These are phyloP conservation scores for Stagonosporopsis rhizophila DNA, from an alignment of 2,329 filamentous ascomycete species.

Conservation along the genomic window DNA sequence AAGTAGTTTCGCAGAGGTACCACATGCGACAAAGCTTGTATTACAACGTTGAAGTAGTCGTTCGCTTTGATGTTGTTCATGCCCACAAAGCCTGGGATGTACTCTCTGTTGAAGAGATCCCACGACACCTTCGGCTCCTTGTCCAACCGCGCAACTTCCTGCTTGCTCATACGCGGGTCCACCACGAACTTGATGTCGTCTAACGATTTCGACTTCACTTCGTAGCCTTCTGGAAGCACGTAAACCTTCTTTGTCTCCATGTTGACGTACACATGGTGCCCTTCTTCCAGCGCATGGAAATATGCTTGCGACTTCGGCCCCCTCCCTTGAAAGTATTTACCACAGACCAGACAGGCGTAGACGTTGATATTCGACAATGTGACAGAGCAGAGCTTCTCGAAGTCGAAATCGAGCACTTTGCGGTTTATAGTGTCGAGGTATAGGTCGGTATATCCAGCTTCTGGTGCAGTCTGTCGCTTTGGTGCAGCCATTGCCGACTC, in stretches of 20 bases:
- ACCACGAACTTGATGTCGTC: conserved; percentile 99
- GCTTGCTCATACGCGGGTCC: conserved; percentile 82
- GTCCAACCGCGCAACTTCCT: conserved; percentile 83
- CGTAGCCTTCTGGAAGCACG: conserved; percentile 94
- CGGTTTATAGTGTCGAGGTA: conserved; percentile 98
- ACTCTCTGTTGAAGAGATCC: conserved; percentile 83
- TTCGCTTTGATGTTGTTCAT: conserved; percentile 99
- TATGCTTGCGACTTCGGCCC: conserved; percentile 96
- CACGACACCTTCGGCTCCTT: conserved; percentile 68
- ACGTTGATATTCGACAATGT: conserved; percentile 98
- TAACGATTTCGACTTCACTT: conserved; percentile 90
- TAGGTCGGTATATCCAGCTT: conserved; percentile 90
- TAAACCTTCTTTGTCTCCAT: conserved; percentile 92
- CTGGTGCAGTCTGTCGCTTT: conserved; percentile 76
- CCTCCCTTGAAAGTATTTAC: conserved; percentile 95
- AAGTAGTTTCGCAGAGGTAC: conserved; percentile 89
- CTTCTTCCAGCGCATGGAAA: conserved; percentile 93
- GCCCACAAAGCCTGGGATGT: conserved; percentile 92
- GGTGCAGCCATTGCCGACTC: conserved; percentile 55
- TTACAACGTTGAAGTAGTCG: conserved; percentile 95
- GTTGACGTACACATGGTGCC: conserved; percentile 98
- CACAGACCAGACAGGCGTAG: conserved; percentile 95
- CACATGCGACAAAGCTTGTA: conserved; percentile 91
- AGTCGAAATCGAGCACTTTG: conserved; percentile 93
- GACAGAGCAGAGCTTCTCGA: conserved; percentile 96